phyloP scores from a whole-genome alignment of 1,284 basidiomycete species.

The Neolentinus lepideus region DNA sequence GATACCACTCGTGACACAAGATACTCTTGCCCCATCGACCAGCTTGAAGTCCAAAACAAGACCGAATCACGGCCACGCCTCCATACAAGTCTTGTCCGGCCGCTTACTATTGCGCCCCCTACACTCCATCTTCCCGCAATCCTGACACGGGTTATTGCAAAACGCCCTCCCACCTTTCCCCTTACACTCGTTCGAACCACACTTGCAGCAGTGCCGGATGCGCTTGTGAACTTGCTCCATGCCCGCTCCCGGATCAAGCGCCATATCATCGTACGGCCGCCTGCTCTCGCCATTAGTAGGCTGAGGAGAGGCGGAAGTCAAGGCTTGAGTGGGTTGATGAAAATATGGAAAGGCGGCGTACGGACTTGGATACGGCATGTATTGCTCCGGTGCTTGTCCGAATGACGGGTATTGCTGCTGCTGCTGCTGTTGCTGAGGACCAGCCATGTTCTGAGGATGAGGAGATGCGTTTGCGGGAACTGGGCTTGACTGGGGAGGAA shows the following conservation, averaged over 20 bases:
- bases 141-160: constrained; percentile 64
- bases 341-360: constrained; percentile 20
- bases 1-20: no score
- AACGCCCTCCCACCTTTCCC: constrained; percentile 67
- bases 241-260: constrained; percentile 2
- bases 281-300: not conserved
- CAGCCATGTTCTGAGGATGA: not conserved
- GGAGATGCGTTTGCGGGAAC: not conserved
- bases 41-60: not conserved
- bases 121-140: constrained; percentile 67
- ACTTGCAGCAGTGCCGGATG: constrained; percentile 57
- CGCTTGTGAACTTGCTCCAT: constrained; percentile 33
- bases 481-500: not conserved
- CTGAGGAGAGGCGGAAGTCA: not conserved
- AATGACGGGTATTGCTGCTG: constrained; percentile 5
- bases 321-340: constrained; percentile 15
- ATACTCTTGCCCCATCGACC: no score
- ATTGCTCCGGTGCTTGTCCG: not conserved
- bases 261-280: constrained; percentile 1
- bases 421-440: constrained; percentile 6
- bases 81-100: constrained; percentile 61
- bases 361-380: constrained; percentile 13
- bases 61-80: constrained; percentile 41
- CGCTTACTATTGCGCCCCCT: constrained; percentile 65
- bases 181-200: constrained; percentile 68